A percentile compares a stretch with the other conserved stretches of the same genome.
phyloP scores from a whole-genome alignment of 2,329 filamentous ascomycete genomes.

The Xylariaceae sp. region DNA sequence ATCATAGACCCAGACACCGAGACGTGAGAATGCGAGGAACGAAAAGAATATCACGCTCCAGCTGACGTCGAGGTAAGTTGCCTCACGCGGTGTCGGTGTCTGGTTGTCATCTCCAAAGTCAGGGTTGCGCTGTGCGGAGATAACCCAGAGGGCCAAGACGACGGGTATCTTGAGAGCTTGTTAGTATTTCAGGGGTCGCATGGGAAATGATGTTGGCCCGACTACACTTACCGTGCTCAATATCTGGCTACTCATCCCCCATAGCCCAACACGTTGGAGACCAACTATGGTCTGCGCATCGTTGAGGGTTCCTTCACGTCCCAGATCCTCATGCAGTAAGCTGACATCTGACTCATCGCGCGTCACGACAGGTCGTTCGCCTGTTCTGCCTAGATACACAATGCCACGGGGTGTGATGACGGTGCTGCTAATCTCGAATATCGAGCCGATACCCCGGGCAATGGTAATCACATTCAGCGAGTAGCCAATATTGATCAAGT shows the following conservation, averaged over 20 bases:
- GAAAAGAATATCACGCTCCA: slow-evolving; percentile 35
- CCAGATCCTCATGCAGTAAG: slow-evolving; percentile 3
- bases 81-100: slow-evolving; percentile 8
- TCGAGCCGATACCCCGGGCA: slow-evolving; percentile 42
- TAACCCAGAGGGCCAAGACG: slow-evolving; percentile 32
- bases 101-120: slow-evolving; percentile 8
- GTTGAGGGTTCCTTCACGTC: slow-evolving; percentile 11
- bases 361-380: slow-evolving; percentile 16
- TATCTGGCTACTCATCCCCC: slow-evolving; percentile 39
- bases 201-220: not conserved
- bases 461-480: slow-evolving; percentile 43
- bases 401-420: slow-evolving; percentile 47
- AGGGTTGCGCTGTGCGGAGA: slow-evolving; percentile 22
- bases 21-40: slow-evolving; percentile 38
- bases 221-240: slow-evolving; percentile 33
- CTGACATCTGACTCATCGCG: slow-evolving; percentile 23
- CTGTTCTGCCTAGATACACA: slow-evolving; percentile 33
- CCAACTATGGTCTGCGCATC: slow-evolving; percentile 29
- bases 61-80: slow-evolving; percentile 17
- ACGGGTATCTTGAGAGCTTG: slow-evolving; percentile 33
- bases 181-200: not conserved
- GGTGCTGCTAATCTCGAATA: slow-evolving; percentile 50
- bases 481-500: slow-evolving; percentile 46
- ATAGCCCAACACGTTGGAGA: slow-evolving; percentile 37
- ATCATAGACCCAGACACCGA: slow-evolving; percentile 42